A percentile compares a stretch with the other conserved stretches of the same genome.
Conservation (phyloP, 169 alveolate species). For the Eimeria acervulina region DNA sequence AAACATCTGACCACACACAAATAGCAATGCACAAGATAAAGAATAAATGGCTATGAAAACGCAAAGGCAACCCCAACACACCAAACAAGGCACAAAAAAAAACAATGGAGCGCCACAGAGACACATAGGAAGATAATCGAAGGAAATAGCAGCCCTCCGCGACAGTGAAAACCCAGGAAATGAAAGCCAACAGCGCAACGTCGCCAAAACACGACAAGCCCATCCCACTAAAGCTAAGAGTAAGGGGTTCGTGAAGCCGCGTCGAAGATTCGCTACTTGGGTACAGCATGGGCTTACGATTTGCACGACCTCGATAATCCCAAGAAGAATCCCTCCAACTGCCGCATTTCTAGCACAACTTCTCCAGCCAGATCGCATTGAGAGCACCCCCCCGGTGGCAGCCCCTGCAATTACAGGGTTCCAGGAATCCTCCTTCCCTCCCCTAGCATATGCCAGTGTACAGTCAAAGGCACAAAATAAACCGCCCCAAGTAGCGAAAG, state of each 20-base stretch:
- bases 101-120: not conserved
- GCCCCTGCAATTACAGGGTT: slow-evolving; percentile 97
- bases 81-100: not conserved
- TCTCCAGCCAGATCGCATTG: slow-evolving; percentile 86
- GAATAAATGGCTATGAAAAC: not conserved
- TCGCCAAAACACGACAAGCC: not conserved
- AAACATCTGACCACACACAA: slow-evolving; percentile 54
- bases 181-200: not conserved
- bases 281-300: slow-evolving; percentile 47
- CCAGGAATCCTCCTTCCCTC: slow-evolving; percentile 97
- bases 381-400: slow-evolving; percentile 95
- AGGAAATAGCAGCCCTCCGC: not conserved
- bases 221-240: not conserved
- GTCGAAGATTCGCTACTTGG: not conserved
- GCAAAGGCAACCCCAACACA: not conserved
- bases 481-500: slow-evolving; percentile 99
- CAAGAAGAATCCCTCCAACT: slow-evolving; percentile 86
- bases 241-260: not conserved
- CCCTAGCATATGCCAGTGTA: slow-evolving; percentile 93
- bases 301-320: slow-evolving; percentile 86
- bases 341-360: slow-evolving; percentile 84
- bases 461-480: slow-evolving; percentile 97
- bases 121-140: not conserved
- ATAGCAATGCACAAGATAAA: too few species aligned
- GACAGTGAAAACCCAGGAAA: not conserved